Percentiles rank a stretch among this genome's conserved stretches.
Conservation (phyloP, 2,329 filamentous ascomycete genomes). For the Endothia cerciana region DNA sequence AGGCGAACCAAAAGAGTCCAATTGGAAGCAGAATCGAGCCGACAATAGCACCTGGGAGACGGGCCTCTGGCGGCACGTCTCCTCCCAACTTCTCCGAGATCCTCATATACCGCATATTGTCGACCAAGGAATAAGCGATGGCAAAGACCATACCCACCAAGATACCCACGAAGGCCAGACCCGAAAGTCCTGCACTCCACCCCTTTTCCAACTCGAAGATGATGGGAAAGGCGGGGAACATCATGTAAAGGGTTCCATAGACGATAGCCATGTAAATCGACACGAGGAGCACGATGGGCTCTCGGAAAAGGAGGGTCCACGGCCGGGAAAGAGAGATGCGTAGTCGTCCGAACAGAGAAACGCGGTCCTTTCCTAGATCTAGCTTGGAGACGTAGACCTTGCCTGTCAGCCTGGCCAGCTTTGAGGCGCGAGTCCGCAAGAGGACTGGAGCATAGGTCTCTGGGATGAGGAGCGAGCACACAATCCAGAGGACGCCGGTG, state of each 20-base stretch:
- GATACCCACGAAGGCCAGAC: conserved; percentile 70
- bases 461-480: conserved; percentile 54
- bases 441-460: conserved; percentile 66
- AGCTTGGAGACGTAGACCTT: conserved; percentile 59
- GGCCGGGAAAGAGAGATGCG: conserved; percentile 64
- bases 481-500: conserved; percentile 63
- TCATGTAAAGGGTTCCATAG: conserved; percentile 36
- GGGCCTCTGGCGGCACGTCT: conserved; percentile 67
- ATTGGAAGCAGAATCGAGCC: conserved; percentile 66
- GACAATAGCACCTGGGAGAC: conserved; percentile 64
- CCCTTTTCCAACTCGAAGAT: conserved; percentile 65
- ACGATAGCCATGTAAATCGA: conserved; percentile 29
- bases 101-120: conserved; percentile 58
- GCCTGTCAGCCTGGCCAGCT: conserved; percentile 56
- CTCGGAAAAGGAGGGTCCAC: conserved; percentile 70
- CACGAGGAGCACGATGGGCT: conserved; percentile 53
- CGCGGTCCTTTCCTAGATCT: conserved; percentile 44
- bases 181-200: conserved; percentile 63
- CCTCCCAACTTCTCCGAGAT: conserved; percentile 50
- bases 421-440: conserved; percentile 55
- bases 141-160: conserved; percentile 67
- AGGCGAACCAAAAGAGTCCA: conserved; percentile 71
- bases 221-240: conserved; percentile 66
- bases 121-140: conserved; percentile 57
- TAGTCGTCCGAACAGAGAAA: conserved; percentile 55